Percentiles rank a stretch among this genome's conserved stretches.
Evolutionary conservation across 768 basidiomycete species (phyloP).

Genomic region (Boletus tomentosulus): DNA sequence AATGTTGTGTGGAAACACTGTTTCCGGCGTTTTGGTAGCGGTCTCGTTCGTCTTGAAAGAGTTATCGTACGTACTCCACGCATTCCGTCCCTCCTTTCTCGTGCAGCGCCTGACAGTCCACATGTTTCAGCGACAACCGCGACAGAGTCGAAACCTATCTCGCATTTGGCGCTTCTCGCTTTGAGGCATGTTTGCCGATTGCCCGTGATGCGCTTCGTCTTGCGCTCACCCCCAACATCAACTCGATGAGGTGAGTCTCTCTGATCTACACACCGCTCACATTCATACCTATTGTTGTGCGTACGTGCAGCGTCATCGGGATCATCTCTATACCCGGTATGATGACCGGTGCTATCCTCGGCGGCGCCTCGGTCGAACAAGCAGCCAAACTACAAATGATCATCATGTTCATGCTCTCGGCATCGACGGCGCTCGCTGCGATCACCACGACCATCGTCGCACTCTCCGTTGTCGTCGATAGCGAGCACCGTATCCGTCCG

Average conservation of each 20-base stretch:
- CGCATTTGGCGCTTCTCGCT: conserved; percentile 78
- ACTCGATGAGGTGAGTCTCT: conserved; percentile 68
- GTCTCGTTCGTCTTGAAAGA: conserved; percentile 72
- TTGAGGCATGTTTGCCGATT: conserved; percentile 80
- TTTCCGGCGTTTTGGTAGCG: conserved; percentile 71
- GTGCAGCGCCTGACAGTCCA: background rate
- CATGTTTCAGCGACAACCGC: conserved; percentile 57
- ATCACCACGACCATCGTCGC: conserved; percentile 60
- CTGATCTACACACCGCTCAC: background rate
- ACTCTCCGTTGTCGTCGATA: conserved; percentile 62
- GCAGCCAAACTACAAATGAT: conserved; percentile 88
- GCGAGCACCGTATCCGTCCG: conserved; percentile 55
- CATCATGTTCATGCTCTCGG: conserved; percentile 91
- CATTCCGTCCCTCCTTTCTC: background rate
- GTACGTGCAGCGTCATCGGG: conserved; percentile 53
- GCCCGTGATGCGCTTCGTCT: conserved; percentile 74
- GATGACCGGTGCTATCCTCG: conserved; percentile 91
- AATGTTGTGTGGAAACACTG: conserved; percentile 80
- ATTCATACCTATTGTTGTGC: background rate
- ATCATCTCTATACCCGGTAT: conserved; percentile 82
- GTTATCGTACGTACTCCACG: conserved; percentile 48
- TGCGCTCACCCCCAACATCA: conserved; percentile 77
- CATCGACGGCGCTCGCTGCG: conserved; percentile 67
- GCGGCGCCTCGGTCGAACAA: conserved; percentile 78
- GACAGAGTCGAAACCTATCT: conserved; percentile 87